Evolutionary conservation across 805 yeast genomes (phyloP).

Genomic region (Candida loeiensis): DNA sequence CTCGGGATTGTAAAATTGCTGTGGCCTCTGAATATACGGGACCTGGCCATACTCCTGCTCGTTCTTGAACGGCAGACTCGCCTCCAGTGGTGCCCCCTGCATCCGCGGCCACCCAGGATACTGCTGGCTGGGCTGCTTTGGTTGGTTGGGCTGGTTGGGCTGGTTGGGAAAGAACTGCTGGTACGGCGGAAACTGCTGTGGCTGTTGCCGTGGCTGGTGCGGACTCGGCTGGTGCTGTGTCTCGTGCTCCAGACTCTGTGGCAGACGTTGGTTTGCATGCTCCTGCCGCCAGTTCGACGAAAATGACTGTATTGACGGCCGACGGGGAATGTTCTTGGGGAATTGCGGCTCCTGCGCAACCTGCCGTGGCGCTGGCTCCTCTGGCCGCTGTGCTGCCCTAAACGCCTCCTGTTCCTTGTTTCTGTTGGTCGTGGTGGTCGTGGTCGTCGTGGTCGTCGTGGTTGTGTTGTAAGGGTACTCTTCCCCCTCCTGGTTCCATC

Average conservation of each 20-base stretch:
- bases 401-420: background rate
- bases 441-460: conserved; percentile 15
- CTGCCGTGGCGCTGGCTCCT: background rate
- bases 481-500: background rate
- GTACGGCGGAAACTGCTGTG: background rate
- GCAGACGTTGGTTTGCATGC: background rate
- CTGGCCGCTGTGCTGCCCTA: too few species aligned
- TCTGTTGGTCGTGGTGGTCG: conserved; percentile 13
- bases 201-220: background rate
- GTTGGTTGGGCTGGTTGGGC: background rate
- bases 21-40: too few species aligned
- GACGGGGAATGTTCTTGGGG: too few species aligned
- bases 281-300: too few species aligned
- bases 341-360: too few species aligned
- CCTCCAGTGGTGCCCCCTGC: background rate
- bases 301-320: too few species aligned
- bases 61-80: background rate
- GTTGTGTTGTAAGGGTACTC: conserved; percentile 11
- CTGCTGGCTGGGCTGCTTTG: conserved; percentile 2
- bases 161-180: background rate
- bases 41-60: too few species aligned
- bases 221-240: background rate
- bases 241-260: background rate
- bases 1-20: too few species aligned
- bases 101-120: background rate